phyloP scores from a whole-genome alignment of 1,284 basidiomycete genomes.

The Phenoliferia sp. region DNA sequence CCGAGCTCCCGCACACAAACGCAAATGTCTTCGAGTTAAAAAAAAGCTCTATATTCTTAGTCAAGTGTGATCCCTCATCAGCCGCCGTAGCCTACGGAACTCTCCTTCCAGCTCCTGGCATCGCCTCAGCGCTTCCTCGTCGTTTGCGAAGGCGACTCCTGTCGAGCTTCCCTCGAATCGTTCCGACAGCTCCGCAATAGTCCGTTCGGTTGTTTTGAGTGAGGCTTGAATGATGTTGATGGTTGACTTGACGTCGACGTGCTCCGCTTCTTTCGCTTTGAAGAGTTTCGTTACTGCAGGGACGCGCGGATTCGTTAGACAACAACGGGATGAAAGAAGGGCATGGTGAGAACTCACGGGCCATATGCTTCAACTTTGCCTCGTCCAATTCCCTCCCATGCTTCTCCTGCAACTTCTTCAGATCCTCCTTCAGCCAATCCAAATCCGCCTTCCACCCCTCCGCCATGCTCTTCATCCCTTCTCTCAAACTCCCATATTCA shows the following conservation, averaged over 20 bases:
- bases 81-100: background rate
- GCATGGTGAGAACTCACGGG: background rate
- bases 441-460: constrained; percentile 25
- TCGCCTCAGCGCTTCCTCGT: background rate
- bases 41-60: too few relatives aligned
- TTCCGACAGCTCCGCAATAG: background rate
- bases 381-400: background rate
- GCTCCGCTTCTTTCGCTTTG: background rate
- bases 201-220: background rate
- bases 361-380: background rate
- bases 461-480: constrained; percentile 26
- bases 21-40: too few relatives aligned
- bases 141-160: background rate
- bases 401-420: constrained; percentile 14
- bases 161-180: background rate
- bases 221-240: background rate
- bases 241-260: background rate
- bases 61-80: background rate
- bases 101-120: background rate
- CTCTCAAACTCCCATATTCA: constrained; percentile 27
- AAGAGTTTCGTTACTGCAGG: background rate
- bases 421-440: constrained; percentile 18
- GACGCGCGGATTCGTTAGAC: background rate
- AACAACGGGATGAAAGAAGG: background rate
- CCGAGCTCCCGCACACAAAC: too few relatives aligned